Evolutionary conservation across 2,329 filamentous ascomycete genomes (phyloP).

Genomic region (Claviceps sp.): DNA sequence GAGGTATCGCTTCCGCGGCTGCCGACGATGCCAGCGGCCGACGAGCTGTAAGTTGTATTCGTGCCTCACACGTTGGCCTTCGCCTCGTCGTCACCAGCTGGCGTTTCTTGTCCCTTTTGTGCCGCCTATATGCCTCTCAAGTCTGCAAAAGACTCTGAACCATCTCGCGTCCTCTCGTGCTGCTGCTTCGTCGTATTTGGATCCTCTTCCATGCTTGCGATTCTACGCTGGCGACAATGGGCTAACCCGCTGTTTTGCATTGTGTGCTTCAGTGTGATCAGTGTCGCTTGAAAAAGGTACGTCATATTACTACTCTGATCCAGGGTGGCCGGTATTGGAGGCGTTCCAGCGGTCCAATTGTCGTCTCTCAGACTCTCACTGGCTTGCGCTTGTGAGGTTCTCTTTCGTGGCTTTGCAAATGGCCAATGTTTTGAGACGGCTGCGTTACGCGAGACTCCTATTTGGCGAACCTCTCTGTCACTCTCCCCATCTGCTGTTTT

Average conservation of each 20-base stretch:
- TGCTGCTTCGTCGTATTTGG: not conserved
- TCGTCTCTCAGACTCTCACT: not conserved
- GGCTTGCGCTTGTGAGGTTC: not conserved
- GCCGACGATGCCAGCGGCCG: conserved; percentile 22
- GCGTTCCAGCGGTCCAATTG: not conserved
- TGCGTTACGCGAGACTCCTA: not conserved
- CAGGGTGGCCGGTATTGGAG: conserved; percentile 1
- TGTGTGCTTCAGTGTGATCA: conserved; percentile 28
- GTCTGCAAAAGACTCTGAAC: not conserved
- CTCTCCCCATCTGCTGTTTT: not conserved
- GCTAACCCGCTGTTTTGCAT: conserved; percentile 1
- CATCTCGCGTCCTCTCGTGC: not conserved
- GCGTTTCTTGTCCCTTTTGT: not conserved
- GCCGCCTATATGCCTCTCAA: not conserved
- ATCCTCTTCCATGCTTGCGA: not conserved
- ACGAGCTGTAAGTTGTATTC: conserved; percentile 22
- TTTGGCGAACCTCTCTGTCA: not conserved
- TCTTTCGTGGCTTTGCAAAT: not conserved
- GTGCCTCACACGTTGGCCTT: conserved; percentile 4
- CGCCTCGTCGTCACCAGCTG: not conserved
- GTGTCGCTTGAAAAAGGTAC: conserved; percentile 28
- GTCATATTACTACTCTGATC: conserved; percentile 7
- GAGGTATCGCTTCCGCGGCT: conserved; percentile 14
- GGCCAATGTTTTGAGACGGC: not conserved
- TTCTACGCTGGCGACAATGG: not conserved